These are phyloP conservation scores for Nicotiana obtusifolia DNA, from an alignment of 257 asterid species.

Conservation along the genomic window DNA sequence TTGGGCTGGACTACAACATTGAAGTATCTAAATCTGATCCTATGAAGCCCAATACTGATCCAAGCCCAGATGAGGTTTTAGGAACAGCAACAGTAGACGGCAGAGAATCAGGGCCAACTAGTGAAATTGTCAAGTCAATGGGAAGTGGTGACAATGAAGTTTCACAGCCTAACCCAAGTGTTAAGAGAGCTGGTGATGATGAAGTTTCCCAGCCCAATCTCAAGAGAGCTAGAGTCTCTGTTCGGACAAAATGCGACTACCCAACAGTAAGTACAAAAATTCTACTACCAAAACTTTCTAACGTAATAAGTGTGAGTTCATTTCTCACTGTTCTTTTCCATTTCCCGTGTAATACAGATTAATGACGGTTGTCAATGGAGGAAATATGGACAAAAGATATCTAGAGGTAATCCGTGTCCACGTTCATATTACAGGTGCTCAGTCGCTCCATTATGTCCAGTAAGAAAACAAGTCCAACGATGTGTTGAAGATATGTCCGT, in stretches of 20 bases:
- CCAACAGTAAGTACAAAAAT: constrained; percentile 52
- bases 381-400: constrained; percentile 81
- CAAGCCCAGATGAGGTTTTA: constrained; percentile 14
- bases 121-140: constrained; percentile 27
- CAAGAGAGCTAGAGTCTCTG: constrained; percentile 85
- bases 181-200: constrained; percentile 63
- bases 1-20: constrained; percentile 24
- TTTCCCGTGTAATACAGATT: constrained; percentile 36
- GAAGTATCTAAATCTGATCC: not conserved
- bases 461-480: constrained; percentile 88
- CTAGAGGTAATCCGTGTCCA: constrained; percentile 90
- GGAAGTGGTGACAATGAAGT: constrained; percentile 47
- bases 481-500: constrained; percentile 69
- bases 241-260: constrained; percentile 69
- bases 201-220: constrained; percentile 46
- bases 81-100: constrained; percentile 23
- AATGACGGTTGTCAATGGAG: constrained; percentile 97
- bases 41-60: not conserved
- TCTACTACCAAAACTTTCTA: not conserved
- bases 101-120: constrained; percentile 27
- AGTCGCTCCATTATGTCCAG: constrained; percentile 69
- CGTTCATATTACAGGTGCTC: constrained; percentile 92
- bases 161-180: constrained; percentile 33
- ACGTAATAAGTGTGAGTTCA: not conserved
- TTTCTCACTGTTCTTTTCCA: not conserved